These are phyloP conservation scores for Jasminum sambac DNA, from an alignment of 257 asterid genomes.

Conservation along the genomic window DNA sequence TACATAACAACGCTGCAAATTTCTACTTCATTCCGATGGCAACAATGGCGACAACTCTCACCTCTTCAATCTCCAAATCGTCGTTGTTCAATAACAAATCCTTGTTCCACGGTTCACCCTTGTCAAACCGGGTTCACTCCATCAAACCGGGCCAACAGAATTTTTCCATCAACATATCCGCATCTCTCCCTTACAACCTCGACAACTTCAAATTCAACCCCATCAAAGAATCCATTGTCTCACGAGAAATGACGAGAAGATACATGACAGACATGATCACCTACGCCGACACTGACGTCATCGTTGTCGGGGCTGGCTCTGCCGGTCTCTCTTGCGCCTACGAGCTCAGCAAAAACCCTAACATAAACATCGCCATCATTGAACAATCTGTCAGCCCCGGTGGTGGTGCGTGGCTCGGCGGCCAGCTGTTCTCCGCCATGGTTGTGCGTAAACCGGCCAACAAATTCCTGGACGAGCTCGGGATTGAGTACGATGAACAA, in stretches of 20 bases:
- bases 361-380: conserved; percentile 64
- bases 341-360: conserved; percentile 76
- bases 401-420: conserved; percentile 95
- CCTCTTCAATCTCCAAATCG: conserved; percentile 54
- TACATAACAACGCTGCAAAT: not conserved
- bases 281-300: conserved; percentile 81
- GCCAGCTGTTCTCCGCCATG: conserved; percentile 96
- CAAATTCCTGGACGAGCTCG: conserved; percentile 76
- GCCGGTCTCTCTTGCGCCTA: conserved; percentile 91
- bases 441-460: conserved; percentile 88
- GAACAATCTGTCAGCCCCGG: conserved; percentile 95
- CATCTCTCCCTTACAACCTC: conserved; percentile 49
- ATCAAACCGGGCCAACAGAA: conserved; percentile 35
- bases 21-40: conserved; percentile 38
- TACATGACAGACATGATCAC: conserved; percentile 92
- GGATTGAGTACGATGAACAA: conserved; percentile 68
- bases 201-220: conserved; percentile 60
- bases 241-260: conserved; percentile 83
- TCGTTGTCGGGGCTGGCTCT: conserved; percentile 80
- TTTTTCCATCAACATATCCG: conserved; percentile 50
- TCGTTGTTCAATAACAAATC: conserved; percentile 57
- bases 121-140: conserved; percentile 40
- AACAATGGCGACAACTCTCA: conserved; percentile 72
- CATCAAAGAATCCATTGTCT: conserved; percentile 71
- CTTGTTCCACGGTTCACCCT: conserved; percentile 53